phyloP scores from a whole-genome alignment of 805 yeast species.

The Saccharomycopsis sp. region DNA sequence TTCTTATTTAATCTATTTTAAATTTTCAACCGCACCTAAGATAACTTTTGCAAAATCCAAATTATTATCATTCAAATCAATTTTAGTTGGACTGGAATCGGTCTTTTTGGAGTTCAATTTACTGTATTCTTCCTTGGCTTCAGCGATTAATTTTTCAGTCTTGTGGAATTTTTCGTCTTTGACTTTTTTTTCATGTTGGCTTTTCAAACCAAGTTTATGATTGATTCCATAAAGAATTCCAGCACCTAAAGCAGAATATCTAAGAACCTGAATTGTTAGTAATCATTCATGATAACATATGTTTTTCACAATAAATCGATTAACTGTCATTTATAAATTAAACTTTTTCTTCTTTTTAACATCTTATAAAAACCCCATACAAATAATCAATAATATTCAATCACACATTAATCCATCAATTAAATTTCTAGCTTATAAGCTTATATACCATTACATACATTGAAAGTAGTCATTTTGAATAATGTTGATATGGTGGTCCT shows the following conservation, averaged over 20 bases:
- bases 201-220: slow-evolving; percentile 64
- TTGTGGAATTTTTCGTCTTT: slow-evolving; percentile 49
- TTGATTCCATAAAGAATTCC: slow-evolving; percentile 85
- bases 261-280: slow-evolving; percentile 47
- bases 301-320: background rate
- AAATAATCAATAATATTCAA: background rate
- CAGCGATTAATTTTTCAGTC: slow-evolving; percentile 65
- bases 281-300: background rate
- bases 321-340: background rate
- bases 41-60: slow-evolving; percentile 71
- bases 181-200: slow-evolving; percentile 46
- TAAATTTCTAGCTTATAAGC: too few species aligned
- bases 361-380: background rate
- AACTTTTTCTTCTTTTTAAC: background rate
- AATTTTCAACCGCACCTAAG: slow-evolving; percentile 51
- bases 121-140: slow-evolving; percentile 82
- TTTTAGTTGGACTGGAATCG: slow-evolving; percentile 35
- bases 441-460: too few species aligned
- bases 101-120: slow-evolving; percentile 41
- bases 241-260: slow-evolving; percentile 85
- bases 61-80: slow-evolving; percentile 82
- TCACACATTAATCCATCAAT: too few species aligned
- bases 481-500: too few species aligned
- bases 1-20: slow-evolving; percentile 24
- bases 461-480: too few species aligned